Evolutionary conservation across 768 basidiomycete genomes (phyloP), one percentile per base, ranked within the genome.

Genomic region (Royoungia palumana): DNA sequence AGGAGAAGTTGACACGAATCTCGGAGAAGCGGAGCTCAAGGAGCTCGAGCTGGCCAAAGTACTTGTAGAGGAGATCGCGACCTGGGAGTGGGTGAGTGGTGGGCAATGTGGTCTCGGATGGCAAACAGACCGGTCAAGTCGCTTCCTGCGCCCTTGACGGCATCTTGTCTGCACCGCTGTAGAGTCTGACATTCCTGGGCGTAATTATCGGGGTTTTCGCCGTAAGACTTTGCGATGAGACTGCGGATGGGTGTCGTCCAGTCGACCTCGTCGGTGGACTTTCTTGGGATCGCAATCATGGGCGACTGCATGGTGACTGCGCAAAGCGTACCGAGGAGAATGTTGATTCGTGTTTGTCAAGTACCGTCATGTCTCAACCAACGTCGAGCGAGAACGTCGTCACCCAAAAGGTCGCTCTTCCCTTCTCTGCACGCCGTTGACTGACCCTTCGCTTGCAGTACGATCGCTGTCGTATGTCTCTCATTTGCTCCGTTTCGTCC

Each of bases 31-130:
- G 84, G 44, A 99, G 79, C 65, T 99, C 96, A 35, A 99, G 83
- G 5, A 98, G 81, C 63, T 99, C 96, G 37, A 99, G 84, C 68
- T 99, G 96, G 30, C 96, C 95, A 72, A 98, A 99, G 74, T 99
- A 99, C 72, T 96, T 97, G 85, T 95, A 97, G 37, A 99, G 76
- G 19, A 98, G 77, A 72, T 98, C 95, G 41, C 94, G 80, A 12
- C 87, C 94, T 86, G 63, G 41, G 25, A 8, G 17, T 30, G 39
- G 13, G 22, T 54, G 30, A 54, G 44, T 36, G 35, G 41, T 21
- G n/a, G 5, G 17, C 10, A 16, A 17, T 25, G 35, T 11, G 19
- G 13, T 7, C 0, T n/a, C 11, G 16, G 17, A 36, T 8, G 14
- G 28, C 7, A 10, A 4, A 63, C 80, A 56, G 50, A 91, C 92